Conservation (phyloP, 2,329 filamentous ascomycete species). For the Pseudonectria foliicola region DNA sequence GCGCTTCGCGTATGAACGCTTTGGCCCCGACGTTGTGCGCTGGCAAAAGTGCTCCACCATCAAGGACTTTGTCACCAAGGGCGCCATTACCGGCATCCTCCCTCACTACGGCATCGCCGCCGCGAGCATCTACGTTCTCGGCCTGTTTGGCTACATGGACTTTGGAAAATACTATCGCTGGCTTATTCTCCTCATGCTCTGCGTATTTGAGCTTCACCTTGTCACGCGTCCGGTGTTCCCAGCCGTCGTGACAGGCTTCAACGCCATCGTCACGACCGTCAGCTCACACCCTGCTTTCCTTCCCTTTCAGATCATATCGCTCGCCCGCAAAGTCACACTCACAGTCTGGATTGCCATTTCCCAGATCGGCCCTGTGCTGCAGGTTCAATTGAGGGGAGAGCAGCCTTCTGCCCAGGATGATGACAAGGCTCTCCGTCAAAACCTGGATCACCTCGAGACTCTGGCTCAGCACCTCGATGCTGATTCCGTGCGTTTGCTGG, state of each 20-base stretch:
- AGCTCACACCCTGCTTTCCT: conserved; percentile 56
- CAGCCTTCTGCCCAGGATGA: conserved; percentile 26
- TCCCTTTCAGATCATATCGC: conserved; percentile 74
- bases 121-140: conserved; percentile 52
- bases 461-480: conserved; percentile 53
- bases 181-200: conserved; percentile 47
- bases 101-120: conserved; percentile 56
- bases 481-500: conserved; percentile 65
- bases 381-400: conserved; percentile 24
- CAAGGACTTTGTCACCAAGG: conserved; percentile 64
- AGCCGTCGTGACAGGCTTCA: conserved; percentile 36
- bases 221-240: conserved; percentile 50
- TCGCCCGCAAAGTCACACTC: conserved; percentile 69
- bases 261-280: conserved; percentile 34
- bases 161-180: conserved; percentile 61
- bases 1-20: conserved; percentile 83
- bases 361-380: conserved; percentile 66
- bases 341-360: conserved; percentile 78
- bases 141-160: conserved; percentile 59
- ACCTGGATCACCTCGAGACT: conserved; percentile 59
- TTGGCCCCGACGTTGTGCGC: conserved; percentile 63
- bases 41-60: conserved; percentile 63
- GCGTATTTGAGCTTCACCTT: conserved; percentile 49
- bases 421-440: conserved; percentile 50
- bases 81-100: conserved; percentile 49